Percentiles rank a stretch among this genome's conserved stretches.
These are phyloP conservation scores for Diutina rugosa DNA, from an alignment of 1,139 yeast genomes.

Conservation along the genomic window DNA sequence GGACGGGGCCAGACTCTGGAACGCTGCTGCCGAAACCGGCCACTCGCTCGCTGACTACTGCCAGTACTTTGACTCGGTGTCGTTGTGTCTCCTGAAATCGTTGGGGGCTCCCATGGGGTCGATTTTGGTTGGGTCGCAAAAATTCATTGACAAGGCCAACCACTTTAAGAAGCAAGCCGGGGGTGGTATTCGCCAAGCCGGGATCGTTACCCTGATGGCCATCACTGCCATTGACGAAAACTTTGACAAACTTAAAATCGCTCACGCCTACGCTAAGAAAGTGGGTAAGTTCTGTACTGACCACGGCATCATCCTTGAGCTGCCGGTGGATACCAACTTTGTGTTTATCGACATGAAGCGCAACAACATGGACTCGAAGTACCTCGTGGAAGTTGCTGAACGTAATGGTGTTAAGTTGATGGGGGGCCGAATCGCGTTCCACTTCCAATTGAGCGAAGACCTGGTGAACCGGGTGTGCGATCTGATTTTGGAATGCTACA, in stretches of 20 bases:
- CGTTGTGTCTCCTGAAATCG: constrained; percentile 81
- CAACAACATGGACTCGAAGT: constrained; percentile 46
- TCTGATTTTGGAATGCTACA: constrained; percentile 46
- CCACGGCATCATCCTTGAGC: constrained; percentile 43
- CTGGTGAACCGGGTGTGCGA: constrained; percentile 53
- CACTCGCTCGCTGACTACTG: constrained; percentile 63
- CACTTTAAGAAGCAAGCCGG: constrained; percentile 91
- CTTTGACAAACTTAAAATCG: constrained; percentile 41
- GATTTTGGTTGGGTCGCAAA: constrained; percentile 57
- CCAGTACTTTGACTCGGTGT: constrained; percentile 71
- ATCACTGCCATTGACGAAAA: constrained; percentile 64
- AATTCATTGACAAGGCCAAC: constrained; percentile 57
- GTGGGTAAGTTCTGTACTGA: constrained; percentile 50
- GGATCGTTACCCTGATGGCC: constrained; percentile 77
- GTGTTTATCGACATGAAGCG: constrained; percentile 61
- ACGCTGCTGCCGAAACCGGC: constrained; percentile 70
- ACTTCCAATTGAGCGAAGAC: constrained; percentile 60
- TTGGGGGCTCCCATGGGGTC: constrained; percentile 95
- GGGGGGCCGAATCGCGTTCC: constrained; percentile 77
- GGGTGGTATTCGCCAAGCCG: constrained; percentile 90
- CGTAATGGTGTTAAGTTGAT: constrained; percentile 53
- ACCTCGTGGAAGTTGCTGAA: constrained; percentile 41
- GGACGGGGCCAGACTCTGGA: constrained; percentile 96
- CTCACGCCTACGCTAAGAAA: constrained; percentile 59
- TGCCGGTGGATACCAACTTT: constrained; percentile 80